A percentile compares a stretch with the other conserved stretches of the same genome.
Conservation (phyloP, 345 rosid species). For the Pistacia integerrima region DNA sequence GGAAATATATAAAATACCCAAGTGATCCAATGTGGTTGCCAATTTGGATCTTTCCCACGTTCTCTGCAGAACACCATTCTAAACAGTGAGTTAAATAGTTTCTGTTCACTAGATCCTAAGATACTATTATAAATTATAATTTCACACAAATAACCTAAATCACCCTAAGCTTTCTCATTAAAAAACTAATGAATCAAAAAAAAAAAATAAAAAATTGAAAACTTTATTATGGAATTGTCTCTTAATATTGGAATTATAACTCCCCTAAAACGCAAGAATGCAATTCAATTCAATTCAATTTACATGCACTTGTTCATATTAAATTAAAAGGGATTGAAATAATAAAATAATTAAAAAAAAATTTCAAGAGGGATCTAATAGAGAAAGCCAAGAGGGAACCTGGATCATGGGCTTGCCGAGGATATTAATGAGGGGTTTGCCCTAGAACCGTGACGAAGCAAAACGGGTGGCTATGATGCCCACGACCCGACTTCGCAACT, state of each 20-base stretch:
- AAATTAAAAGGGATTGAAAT: too few relatives aligned
- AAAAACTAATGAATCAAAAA: too few relatives aligned
- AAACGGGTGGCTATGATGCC: slow-evolving; percentile 94
- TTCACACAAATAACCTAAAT: not conserved
- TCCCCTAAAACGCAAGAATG: too few relatives aligned
- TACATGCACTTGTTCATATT: too few relatives aligned
- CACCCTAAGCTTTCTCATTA: too few relatives aligned
- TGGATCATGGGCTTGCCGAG: too few relatives aligned
- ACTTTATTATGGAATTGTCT: too few relatives aligned
- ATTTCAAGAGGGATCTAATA: not conserved
- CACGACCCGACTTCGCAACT: slow-evolving; percentile 77
- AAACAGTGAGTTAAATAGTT: slow-evolving; percentile 15
- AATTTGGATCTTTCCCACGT: slow-evolving; percentile 96
- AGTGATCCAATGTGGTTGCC: slow-evolving; percentile 81
- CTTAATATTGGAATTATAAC: too few relatives aligned
- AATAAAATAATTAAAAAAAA: too few relatives aligned
- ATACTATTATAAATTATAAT: not conserved
- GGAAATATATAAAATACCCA: slow-evolving; percentile 50
- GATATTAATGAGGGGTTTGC: slow-evolving; percentile 86
- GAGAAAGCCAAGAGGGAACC: slow-evolving; percentile 40
- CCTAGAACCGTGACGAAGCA: slow-evolving; percentile 87
- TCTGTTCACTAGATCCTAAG: not conserved
- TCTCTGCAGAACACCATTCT: slow-evolving; percentile 56
- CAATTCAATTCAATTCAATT: too few relatives aligned
- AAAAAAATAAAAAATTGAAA: too few relatives aligned